These are phyloP conservation scores for Lasiosphaeria hispida DNA, from an alignment of 495 filamentous ascomycete species.

Conservation along the genomic window DNA sequence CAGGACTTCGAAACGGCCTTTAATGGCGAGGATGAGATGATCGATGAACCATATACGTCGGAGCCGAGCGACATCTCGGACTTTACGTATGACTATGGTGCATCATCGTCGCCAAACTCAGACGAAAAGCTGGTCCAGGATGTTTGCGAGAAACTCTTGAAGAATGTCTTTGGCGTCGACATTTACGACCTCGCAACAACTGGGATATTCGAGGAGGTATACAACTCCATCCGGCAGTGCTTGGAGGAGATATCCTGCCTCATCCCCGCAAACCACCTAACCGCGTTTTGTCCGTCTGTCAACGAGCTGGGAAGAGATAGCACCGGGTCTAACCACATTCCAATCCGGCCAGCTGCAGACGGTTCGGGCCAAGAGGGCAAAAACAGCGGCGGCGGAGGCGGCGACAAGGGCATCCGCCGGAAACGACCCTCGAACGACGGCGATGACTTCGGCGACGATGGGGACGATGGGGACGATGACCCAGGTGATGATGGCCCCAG, in stretches of 20 bases:
- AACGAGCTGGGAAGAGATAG: conserved; percentile 7
- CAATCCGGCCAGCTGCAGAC: conserved; percentile 1
- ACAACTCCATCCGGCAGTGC: conserved; percentile 24
- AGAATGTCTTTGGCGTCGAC: conserved; percentile 25
- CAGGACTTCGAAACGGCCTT: background rate
- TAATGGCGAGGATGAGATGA: background rate
- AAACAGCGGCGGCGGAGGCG: background rate
- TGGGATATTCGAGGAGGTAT: conserved; percentile 15
- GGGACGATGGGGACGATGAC: conserved; percentile 1
- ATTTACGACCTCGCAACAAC: conserved; percentile 24
- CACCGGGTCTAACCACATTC: background rate
- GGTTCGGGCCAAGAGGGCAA: background rate
- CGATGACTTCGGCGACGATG: background rate
- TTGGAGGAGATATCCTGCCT: conserved; percentile 28
- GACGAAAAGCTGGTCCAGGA: conserved; percentile 22
- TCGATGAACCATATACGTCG: background rate
- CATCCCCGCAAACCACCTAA: conserved; percentile 10
- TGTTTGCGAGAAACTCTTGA: conserved; percentile 23
- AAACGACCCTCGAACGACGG: too few relatives aligned
- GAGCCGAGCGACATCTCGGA: conserved; percentile 6
- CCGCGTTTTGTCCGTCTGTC: background rate
- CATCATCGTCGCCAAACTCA: background rate
- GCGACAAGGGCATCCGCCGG: conserved; percentile 3
- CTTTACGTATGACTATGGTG: background rate
- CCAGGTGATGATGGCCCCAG: conserved; percentile 6